Percentiles rank a stretch among this genome's conserved stretches.
Evolutionary conservation across 2,329 filamentous ascomycete genomes (phyloP).

Genomic region (Ceratocystis ficicola): DNA sequence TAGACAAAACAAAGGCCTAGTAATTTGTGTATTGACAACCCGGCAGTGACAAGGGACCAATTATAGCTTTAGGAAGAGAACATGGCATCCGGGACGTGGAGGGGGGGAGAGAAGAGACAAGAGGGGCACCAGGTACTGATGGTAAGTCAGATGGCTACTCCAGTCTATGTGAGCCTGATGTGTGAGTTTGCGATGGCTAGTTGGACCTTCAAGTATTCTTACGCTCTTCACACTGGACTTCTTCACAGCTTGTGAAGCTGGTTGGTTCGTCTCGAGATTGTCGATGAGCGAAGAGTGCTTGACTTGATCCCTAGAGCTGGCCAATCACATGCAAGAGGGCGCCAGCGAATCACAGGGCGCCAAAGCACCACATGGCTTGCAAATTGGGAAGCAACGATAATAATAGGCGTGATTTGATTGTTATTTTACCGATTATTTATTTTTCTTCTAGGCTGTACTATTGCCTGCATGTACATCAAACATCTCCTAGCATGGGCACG

Average conservation of each 20-base stretch:
- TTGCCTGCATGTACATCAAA: too few species aligned
- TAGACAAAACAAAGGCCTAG: neutral
- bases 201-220: neutral
- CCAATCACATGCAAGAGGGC: conserved; percentile 13
- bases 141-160: too few species aligned
- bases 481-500: too few species aligned
- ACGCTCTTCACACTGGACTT: neutral
- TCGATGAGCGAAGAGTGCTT: neutral
- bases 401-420: neutral
- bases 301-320: neutral
- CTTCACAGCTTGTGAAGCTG: neutral
- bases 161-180: too few species aligned
- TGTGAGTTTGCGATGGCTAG: neutral
- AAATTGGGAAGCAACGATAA: conserved; percentile 11
- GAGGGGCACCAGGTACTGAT: neutral
- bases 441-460: too few species aligned
- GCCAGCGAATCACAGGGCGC: conserved; percentile 2
- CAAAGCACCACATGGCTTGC: conserved; percentile 13
- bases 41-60: conserved; percentile 6
- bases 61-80: neutral
- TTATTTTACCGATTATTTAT: neutral
- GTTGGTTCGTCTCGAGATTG: neutral
- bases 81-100: neutral
- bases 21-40: neutral
- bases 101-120: neutral